These are phyloP conservation scores for Picochlorum sp. DNA, from an alignment of 139 green algal genomes.

Conservation along the genomic window DNA sequence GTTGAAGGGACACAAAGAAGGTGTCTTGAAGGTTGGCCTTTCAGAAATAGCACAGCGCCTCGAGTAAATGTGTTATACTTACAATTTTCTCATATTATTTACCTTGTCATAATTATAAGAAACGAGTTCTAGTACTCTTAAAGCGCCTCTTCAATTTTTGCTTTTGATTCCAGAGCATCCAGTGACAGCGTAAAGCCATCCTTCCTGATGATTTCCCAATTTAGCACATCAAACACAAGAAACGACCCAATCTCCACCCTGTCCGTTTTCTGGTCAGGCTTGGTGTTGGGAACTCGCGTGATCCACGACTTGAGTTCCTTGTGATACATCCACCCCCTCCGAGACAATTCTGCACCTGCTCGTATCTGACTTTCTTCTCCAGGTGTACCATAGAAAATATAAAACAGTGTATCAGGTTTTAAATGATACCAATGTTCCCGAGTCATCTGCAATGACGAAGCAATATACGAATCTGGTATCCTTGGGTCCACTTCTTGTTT, in stretches of 20 bases:
- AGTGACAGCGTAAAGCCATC: slow-evolving; percentile 53
- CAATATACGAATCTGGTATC: slow-evolving; percentile 73
- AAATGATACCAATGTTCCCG: slow-evolving; percentile 89
- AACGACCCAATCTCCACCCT: slow-evolving; percentile 81
- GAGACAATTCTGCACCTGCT: slow-evolving; percentile 88
- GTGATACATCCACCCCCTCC: slow-evolving; percentile 81
- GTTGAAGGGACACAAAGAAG: background rate
- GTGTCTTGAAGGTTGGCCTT: background rate
- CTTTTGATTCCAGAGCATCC: slow-evolving; percentile 54
- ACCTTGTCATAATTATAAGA: no score
- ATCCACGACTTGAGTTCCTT: slow-evolving; percentile 79
- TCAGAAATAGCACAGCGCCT: background rate
- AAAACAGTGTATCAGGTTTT: slow-evolving; percentile 96
- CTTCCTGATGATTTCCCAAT: slow-evolving; percentile 77
- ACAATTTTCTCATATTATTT: no score
- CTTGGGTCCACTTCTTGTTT: slow-evolving; percentile 75
- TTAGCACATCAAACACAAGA: slow-evolving; percentile 81
- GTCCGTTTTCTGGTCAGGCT: slow-evolving; percentile 72
- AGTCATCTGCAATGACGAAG: slow-evolving; percentile 62
- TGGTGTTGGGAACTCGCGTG: slow-evolving; percentile 59
- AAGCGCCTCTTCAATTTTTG: slow-evolving; percentile 9
- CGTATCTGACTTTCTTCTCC: slow-evolving; percentile 83
- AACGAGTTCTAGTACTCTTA: no score
- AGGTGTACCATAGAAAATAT: slow-evolving; percentile 89
- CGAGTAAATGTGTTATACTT: no score